Conservation (phyloP, 352 stramenopile genomes). For the Aphanomyces euteiches region DNA sequence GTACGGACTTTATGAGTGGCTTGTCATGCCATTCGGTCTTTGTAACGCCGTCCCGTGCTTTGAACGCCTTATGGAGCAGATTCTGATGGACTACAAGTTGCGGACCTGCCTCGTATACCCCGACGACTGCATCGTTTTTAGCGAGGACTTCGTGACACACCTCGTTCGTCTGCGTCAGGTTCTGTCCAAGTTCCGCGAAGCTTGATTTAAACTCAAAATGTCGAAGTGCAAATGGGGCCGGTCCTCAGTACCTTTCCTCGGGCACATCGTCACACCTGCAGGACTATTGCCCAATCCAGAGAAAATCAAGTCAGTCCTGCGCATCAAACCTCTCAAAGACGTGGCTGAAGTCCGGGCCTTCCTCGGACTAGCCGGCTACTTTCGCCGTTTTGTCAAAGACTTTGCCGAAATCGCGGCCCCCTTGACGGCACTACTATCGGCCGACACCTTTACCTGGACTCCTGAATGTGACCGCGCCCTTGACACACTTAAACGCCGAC, state of each 20-base stretch:
- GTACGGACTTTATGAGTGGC: not conserved
- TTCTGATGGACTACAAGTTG: too few species aligned
- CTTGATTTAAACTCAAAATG: too few species aligned
- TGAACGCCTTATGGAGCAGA: not conserved
- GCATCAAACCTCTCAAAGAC: not conserved
- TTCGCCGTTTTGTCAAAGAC: not conserved
- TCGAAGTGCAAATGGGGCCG: too few species aligned
- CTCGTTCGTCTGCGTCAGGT: too few species aligned
- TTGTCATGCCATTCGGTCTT: not conserved
- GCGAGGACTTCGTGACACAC: too few species aligned
- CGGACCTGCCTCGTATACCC: too few species aligned
- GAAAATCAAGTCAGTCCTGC: not conserved
- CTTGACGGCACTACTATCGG: not conserved
- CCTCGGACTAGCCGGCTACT: not conserved
- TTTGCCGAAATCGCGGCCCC: not conserved
- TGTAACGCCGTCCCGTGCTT: not conserved
- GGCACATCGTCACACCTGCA: too few species aligned
- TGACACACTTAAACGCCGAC: too few species aligned
- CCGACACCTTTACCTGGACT: not conserved
- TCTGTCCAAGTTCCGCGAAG: too few species aligned
- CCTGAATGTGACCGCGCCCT: not conserved
- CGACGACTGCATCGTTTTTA: too few species aligned
- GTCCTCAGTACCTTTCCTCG: too few species aligned
- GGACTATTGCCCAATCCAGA: too few species aligned
- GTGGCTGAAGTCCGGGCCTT: not conserved